Base-by-base conservation (phyloP, 805 yeast genomes). In the Ogataea corticis region DNA sequence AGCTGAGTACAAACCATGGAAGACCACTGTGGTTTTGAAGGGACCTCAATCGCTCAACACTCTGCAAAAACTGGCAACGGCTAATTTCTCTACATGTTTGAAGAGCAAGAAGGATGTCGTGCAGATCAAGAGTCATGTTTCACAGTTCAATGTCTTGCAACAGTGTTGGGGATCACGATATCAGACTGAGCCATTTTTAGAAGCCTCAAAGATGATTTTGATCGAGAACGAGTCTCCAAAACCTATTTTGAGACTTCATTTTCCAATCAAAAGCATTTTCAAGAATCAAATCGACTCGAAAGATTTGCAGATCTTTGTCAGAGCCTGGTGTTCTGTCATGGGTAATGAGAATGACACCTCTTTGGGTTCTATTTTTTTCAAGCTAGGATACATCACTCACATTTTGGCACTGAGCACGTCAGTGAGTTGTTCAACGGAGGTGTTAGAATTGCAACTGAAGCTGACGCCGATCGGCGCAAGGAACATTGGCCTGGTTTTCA, bases 1-100 rank as follows among this genome's bases (percentile, higher is more conserved):
- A 2, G 46, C 54, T 0, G 58, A 76, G 45, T 86, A 72, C 52
- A 44, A 49, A 10, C 68, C 84, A 0, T 64, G 67, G 1, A 80
- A 72, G 34, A 77, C 82, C 78, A 66, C 81, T 0, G 41, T 85
- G 18, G 87, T 83, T 1, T 52, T 86, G 4, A 72, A 77, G 53
- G 85, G 91, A 0, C 82, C 90, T 0, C 86, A 83, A 45, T 80
- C 91, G 0, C 51, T 84, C 28, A 82, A 81, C 51, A 62, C 67
- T 19, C 58, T 86, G 29, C 77, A 76, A 34, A 83, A 78, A 53
- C 46, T 80, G 14, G 82, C 82, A 0, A 33, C 70, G 1, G 35
- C 65, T 1, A 59, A 70, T 44, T 83, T 82, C 54, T 51, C 52
- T 3, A 10, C 32, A 3, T 51, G 55, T 33, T 23, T 50, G 30